Conservation (phyloP, 805 yeast species). For the Maudiozyma bulderi region DNA sequence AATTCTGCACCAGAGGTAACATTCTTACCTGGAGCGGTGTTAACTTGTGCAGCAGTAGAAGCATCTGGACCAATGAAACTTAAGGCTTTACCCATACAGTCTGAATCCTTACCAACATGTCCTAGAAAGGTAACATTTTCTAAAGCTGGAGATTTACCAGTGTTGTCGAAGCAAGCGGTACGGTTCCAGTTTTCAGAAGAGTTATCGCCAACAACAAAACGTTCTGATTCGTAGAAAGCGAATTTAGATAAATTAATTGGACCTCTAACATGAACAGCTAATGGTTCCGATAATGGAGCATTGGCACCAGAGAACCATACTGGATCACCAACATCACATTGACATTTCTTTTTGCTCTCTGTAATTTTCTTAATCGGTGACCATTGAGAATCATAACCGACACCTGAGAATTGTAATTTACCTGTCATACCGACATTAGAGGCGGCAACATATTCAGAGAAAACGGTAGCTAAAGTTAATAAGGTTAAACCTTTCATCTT, state of each 20-base stretch:
- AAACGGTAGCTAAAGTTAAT: no score
- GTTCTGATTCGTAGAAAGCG: slow-evolving; percentile 43
- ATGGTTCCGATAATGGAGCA: slow-evolving; percentile 52
- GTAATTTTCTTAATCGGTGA: slow-evolving; percentile 14
- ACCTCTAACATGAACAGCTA: slow-evolving; percentile 68
- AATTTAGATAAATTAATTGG: slow-evolving; percentile 50
- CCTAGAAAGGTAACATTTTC: slow-evolving; percentile 59
- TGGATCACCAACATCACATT: slow-evolving; percentile 15
- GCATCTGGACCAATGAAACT: slow-evolving; percentile 53
- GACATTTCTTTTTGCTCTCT: slow-evolving; percentile 10
- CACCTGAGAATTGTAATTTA: slow-evolving; percentile 15
- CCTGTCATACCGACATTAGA: no score
- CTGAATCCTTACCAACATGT: slow-evolving; percentile 45
- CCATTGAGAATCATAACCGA: slow-evolving; percentile 18
- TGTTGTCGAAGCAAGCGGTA: slow-evolving; percentile 44
- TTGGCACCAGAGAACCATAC: slow-evolving; percentile 39
- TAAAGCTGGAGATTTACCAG: slow-evolving; percentile 29
- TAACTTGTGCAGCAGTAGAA: slow-evolving; percentile 34
- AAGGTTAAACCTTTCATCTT: no score
- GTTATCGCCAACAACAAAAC: slow-evolving; percentile 22
- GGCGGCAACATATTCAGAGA: no score
- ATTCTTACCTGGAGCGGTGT: slow-evolving; percentile 39
- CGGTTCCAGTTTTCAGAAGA: slow-evolving; percentile 43
- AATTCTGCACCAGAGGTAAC: slow-evolving; percentile 47
- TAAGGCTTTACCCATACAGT: slow-evolving; percentile 58